Conservation (phyloP, 352 stramenopile genomes). For the Blastocystis sp. region DNA sequence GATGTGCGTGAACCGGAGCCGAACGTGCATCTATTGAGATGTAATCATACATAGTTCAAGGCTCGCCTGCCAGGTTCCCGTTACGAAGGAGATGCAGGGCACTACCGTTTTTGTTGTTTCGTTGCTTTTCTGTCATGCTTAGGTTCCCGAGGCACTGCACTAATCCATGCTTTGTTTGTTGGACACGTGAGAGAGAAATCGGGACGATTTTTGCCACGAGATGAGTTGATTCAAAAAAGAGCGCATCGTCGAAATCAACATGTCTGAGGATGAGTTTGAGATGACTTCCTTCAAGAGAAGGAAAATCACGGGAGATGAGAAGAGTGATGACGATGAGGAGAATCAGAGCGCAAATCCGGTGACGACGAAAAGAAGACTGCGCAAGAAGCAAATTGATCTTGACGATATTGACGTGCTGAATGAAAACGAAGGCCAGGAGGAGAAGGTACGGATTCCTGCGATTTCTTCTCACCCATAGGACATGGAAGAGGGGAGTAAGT, state of each 20-base stretch:
- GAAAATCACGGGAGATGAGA: neutral
- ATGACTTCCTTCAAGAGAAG: constrained; percentile 55
- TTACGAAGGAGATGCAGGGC: constrained; percentile 24
- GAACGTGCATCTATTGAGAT: neutral
- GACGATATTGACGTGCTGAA: constrained; percentile 64
- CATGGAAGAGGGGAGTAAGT: constrained; percentile 20
- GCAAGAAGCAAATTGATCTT: constrained; percentile 37
- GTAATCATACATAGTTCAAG: constrained; percentile 34
- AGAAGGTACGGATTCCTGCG: neutral
- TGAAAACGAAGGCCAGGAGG: constrained; percentile 42
- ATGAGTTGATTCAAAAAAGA: neutral
- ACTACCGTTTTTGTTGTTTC: constrained; percentile 55
- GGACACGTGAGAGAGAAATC: neutral
- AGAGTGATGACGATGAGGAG: constrained; percentile 47
- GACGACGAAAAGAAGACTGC: constrained; percentile 31
- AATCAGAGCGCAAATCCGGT: neutral
- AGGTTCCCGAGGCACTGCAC: constrained; percentile 27
- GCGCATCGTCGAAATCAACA: constrained; percentile 7
- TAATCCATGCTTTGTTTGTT: neutral
- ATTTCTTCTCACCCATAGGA: constrained; percentile 47
- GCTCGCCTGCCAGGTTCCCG: constrained; percentile 41
- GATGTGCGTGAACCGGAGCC: constrained; percentile 22
- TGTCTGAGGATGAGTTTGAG: constrained; percentile 64
- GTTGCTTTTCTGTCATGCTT: neutral
- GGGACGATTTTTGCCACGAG: too few species aligned